Evolutionary conservation across 2,329 filamentous ascomycete genomes (phyloP).

Genomic region (Fusarium sp.): DNA sequence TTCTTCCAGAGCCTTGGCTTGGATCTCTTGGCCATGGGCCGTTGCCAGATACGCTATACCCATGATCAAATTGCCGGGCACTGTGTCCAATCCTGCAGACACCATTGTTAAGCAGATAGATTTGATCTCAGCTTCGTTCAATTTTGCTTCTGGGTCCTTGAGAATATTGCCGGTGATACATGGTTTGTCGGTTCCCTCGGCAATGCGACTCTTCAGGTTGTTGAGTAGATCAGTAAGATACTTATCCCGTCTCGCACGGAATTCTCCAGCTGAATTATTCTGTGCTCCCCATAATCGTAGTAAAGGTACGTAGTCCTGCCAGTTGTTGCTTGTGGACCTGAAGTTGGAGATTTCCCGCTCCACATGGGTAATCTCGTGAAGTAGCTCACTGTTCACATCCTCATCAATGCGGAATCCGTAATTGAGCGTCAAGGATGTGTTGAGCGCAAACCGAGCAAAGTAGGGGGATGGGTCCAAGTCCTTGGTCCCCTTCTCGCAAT

Average conservation of each 20-base stretch:
- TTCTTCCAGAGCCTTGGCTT: slow-evolving; percentile 74
- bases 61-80: slow-evolving; percentile 83
- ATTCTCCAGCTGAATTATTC: slow-evolving; percentile 72
- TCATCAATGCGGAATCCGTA: slow-evolving; percentile 82
- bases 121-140: slow-evolving; percentile 73
- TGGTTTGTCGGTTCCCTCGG: slow-evolving; percentile 54
- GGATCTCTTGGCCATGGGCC: slow-evolving; percentile 73
- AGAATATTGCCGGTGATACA: slow-evolving; percentile 64
- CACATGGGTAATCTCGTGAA: slow-evolving; percentile 79
- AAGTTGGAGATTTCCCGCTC: slow-evolving; percentile 82
- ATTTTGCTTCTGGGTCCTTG: slow-evolving; percentile 58
- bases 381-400: slow-evolving; percentile 72
- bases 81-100: slow-evolving; percentile 82
- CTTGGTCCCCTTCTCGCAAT: slow-evolving; percentile 68
- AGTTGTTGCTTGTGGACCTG: slow-evolving; percentile 82
- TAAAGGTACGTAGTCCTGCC: slow-evolving; percentile 85
- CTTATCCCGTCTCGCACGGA: slow-evolving; percentile 74
- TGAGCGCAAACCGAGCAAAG: slow-evolving; percentile 80
- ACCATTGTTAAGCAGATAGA: slow-evolving; percentile 87
- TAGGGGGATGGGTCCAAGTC: slow-evolving; percentile 79
- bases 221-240: slow-evolving; percentile 75
- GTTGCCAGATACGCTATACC: slow-evolving; percentile 80
- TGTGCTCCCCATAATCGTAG: slow-evolving; percentile 72
- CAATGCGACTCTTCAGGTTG: slow-evolving; percentile 58
- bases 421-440: slow-evolving; percentile 81